phyloP scores from a whole-genome alignment of 345 rosid genomes.

The Corymbia maculata region DNA sequence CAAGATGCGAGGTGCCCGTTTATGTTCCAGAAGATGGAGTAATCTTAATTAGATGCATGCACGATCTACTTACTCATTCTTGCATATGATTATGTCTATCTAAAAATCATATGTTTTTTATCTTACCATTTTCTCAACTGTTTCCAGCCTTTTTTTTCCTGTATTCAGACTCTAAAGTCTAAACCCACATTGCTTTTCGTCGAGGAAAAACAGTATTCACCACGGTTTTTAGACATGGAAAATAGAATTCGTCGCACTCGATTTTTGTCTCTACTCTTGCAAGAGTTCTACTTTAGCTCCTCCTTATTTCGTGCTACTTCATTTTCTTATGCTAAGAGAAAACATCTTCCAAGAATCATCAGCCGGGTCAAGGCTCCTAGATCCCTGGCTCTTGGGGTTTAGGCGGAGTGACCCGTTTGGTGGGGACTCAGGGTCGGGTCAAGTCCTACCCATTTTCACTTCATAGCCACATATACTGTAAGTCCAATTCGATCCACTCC shows the following conservation, averaged over 20 bases:
- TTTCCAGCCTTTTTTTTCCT: not conserved
- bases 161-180: not conserved
- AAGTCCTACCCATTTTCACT: not conserved
- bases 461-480: not conserved
- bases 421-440: not conserved
- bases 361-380: not conserved
- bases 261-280: not conserved
- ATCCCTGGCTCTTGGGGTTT: no score
- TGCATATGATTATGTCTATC: not conserved
- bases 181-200: not conserved
- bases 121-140: not conserved
- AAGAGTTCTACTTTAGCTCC: not conserved
- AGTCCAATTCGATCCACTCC: not conserved
- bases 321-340: not conserved
- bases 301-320: not conserved
- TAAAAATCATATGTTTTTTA: not conserved
- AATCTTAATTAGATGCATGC: not conserved
- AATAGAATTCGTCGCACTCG: no score
- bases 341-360: not conserved
- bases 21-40: not conserved
- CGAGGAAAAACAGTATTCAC: not conserved
- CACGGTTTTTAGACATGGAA: fast-evolving
- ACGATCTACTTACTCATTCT: not conserved
- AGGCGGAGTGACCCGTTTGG: no score
- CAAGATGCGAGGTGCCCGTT: not conserved